phyloP scores from a whole-genome alignment of 352 stramenopile species.

The Phytophthora megakarya region DNA sequence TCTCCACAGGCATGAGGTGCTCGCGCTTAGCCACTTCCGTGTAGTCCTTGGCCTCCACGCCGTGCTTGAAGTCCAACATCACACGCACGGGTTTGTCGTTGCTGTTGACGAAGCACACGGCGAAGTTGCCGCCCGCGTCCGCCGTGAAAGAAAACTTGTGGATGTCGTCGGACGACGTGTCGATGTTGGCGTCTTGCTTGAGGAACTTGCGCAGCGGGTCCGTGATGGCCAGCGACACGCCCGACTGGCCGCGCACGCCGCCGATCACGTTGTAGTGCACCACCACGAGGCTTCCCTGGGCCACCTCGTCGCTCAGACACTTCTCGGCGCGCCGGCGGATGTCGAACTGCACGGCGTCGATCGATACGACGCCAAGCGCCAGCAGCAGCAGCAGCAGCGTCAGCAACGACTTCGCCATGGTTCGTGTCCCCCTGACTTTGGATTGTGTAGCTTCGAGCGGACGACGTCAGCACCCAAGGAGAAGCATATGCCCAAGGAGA shows the following conservation, averaged over 20 bases:
- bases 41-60: slow-evolving; percentile 90
- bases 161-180: slow-evolving; percentile 78
- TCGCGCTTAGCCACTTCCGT: slow-evolving; percentile 88
- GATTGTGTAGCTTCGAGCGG: slow-evolving; percentile 31
- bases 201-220: slow-evolving; percentile 79
- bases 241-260: slow-evolving; percentile 63
- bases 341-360: slow-evolving; percentile 80
- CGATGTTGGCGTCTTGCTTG: slow-evolving; percentile 86
- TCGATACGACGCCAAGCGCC: slow-evolving; percentile 23
- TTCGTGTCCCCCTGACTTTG: slow-evolving; percentile 22
- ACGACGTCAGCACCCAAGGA: slow-evolving; percentile 14
- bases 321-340: slow-evolving; percentile 70
- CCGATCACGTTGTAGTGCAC: slow-evolving; percentile 86
- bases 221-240: slow-evolving; percentile 71
- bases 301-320: slow-evolving; percentile 86
- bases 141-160: slow-evolving; percentile 88
- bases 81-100: slow-evolving; percentile 76
- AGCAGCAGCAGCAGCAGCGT: slow-evolving; percentile 45
- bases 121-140: slow-evolving; percentile 66
- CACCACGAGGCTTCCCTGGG: slow-evolving; percentile 75
- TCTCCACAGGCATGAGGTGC: slow-evolving; percentile 89
- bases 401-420: slow-evolving; percentile 32
- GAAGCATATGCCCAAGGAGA: background rate
- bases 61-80: slow-evolving; percentile 89
- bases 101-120: slow-evolving; percentile 84